Evolutionary conservation across 2,329 filamentous ascomycete genomes (phyloP), one percentile per base, ranked within the genome.

Genomic region (Diplocarpon mali): DNA sequence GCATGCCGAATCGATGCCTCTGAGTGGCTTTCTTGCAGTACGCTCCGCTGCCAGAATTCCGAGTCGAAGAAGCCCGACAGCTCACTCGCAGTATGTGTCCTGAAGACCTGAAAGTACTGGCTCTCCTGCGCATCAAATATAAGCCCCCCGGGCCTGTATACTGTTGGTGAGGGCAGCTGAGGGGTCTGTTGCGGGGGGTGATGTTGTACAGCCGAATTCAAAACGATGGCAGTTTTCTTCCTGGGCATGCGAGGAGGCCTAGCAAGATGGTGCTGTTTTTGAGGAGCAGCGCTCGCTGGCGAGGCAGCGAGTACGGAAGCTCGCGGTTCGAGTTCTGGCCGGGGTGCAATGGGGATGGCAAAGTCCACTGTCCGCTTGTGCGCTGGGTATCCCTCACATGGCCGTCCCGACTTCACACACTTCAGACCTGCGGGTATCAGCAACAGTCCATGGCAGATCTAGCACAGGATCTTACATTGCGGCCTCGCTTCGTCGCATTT

Each of bases 21-120:
- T 0, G 69, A 67, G 51, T 83, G 76, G 42, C 76, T 81, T 58
- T 78, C 76, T 53, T 78, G 74, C 9, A 83, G 60, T 1, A 83
- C 77, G 29, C 72, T 71, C 35, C 70, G 67, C 1, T 70, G 77
- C 79, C 79, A 84, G 56, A 83, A 83, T 1, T 71, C 67, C 15
- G 71, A 74, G 56, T 82, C 75, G 49, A 83, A 83, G 57, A 78
- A 83, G 11, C 80, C 78, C 0, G 78, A 80, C 6, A 83, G 64
- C 54, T 80, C 76, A 38, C 65, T 72, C 1, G 78, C 75, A 0
- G 80, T 81, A 35, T 75, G 74, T 20, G 71, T 66, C 35, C 72
- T 71, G 54, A 83, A 82, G 11, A 80, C 63, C 45, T 77, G 70
- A 55, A 81, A 81, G 53, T 81, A 81, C 39, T 71, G 69, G 14